phyloP scores from a whole-genome alignment of 2,329 filamentous ascomycete species.

The Hypoxylon sp. region DNA sequence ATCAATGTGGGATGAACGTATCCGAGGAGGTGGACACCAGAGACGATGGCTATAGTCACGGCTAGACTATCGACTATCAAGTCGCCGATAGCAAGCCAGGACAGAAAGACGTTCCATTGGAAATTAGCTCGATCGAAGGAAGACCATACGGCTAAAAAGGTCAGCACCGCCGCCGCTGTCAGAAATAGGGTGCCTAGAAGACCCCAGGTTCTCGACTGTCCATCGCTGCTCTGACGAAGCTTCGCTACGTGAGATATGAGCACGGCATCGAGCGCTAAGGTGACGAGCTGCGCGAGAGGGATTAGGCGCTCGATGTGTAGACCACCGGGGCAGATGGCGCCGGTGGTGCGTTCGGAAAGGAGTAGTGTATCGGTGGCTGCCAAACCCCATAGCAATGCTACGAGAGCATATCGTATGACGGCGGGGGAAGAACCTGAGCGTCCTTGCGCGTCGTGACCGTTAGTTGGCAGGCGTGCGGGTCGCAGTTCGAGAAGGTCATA shows the following conservation, averaged over 20 bases:
- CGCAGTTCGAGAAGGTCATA: slow-evolving; percentile 34
- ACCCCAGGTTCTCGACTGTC: slow-evolving; percentile 36
- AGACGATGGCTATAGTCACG: slow-evolving; percentile 38
- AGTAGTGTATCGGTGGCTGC: slow-evolving; percentile 41
- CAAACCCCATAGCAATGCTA: slow-evolving; percentile 46
- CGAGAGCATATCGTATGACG: slow-evolving; percentile 31
- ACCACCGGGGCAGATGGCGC: slow-evolving; percentile 45
- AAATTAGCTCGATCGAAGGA: slow-evolving; percentile 41
- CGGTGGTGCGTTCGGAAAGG: slow-evolving; percentile 38
- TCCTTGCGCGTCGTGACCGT: slow-evolving; percentile 27
- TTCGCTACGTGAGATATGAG: slow-evolving; percentile 42
- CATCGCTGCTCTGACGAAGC: slow-evolving; percentile 41
- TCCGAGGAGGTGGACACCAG: slow-evolving; percentile 40
- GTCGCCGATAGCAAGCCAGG: slow-evolving; percentile 41
- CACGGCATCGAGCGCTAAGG: slow-evolving; percentile 44
- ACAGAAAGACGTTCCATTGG: slow-evolving; percentile 44
- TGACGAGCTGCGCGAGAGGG: slow-evolving; percentile 43
- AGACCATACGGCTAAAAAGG: slow-evolving; percentile 42
- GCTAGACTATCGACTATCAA: slow-evolving; percentile 44
- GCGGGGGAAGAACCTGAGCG: slow-evolving; percentile 12
- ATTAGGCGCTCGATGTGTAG: slow-evolving; percentile 40
- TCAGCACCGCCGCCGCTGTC: slow-evolving; percentile 36
- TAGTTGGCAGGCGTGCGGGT: slow-evolving; percentile 36
- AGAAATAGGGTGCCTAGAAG: slow-evolving; percentile 37
- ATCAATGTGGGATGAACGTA: slow-evolving; percentile 42